Evolutionary conservation across 1,139 yeast genomes (phyloP), one percentile per base, ranked within the genome.

Genomic region (Taphrina wiesneri): DNA sequence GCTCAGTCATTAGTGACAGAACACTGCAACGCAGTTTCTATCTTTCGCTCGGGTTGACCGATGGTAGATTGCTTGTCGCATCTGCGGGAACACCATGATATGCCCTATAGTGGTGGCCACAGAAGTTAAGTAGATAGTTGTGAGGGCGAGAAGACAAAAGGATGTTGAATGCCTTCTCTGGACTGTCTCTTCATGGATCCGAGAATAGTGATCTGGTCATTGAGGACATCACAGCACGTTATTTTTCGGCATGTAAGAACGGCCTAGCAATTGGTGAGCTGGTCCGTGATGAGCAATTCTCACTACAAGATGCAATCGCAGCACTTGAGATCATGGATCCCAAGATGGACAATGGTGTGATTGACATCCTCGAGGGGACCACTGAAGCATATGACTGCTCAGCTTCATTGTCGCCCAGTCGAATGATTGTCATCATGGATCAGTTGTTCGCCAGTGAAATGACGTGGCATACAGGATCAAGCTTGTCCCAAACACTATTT

Each of bases 291-390:
- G 52, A 60, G 23, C 46, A 49, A 4, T 67, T 67, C 34, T 56
- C 63, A 21, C 63, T 67, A 36, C 62, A 61, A 28, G 69, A 67
- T 46, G 47, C 69, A 1, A 65, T 67, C 36, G 63, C 63, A 39
- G 67, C 69, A 5, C 59, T 65, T 9, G 69, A 67, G 41, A 67
- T 67, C 26, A 67, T 67, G 69, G 69, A 67, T 30, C 66, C 68
- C 7, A 67, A 67, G 43, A 67, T 67, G 69, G 69, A 67, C 45
- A 65, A 53, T 30, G 68, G 69, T 5, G 41, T 67, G 21, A 52
- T 56, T n/a, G 61, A 66, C 45, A 23, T 32, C 9, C 36, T 15
- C 32, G 57, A 49, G 28, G 28, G 15, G n/a, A 45, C 15, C 1
- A 30, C 23, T 15, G 63, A 25, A 3, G 25, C 63, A 1, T 56